A percentile compares a stretch with the other conserved stretches of the same genome.
These are phyloP conservation scores for Spraguea lophii DNA, from an alignment of 371 early-diverging fungal species.

Conservation along the genomic window DNA sequence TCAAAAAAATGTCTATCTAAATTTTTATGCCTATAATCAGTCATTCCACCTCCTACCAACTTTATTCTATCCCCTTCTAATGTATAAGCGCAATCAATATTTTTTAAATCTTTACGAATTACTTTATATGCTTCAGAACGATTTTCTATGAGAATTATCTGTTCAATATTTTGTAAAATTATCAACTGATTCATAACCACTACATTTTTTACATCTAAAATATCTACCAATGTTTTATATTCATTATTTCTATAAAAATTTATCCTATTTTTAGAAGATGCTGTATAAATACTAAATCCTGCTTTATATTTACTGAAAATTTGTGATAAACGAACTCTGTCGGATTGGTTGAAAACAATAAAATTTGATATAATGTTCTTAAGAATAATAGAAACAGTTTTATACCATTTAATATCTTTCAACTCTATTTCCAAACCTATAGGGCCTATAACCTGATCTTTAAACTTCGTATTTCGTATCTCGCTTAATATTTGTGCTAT, in stretches of 20 bases:
- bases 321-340: constrained; percentile 13
- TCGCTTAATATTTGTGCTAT: constrained; percentile 19
- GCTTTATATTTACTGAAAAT: constrained; percentile 30
- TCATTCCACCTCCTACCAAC: constrained; percentile 27
- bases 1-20: constrained; percentile 34
- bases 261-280: constrained; percentile 8
- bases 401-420: constrained; percentile 40
- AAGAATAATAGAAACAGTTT: constrained; percentile 32
- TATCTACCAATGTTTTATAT: constrained; percentile 32
- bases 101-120: constrained; percentile 13
- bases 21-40: constrained; percentile 34
- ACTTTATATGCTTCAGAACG: constrained; percentile 37
- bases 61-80: constrained; percentile 41
- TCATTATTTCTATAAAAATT: constrained; percentile 16
- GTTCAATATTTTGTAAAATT: constrained; percentile 34
- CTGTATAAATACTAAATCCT: constrained; percentile 10
- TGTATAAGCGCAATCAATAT: constrained; percentile 39
- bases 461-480: constrained; percentile 19
- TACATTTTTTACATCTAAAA: constrained; percentile 11
- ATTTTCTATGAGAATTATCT: constrained; percentile 35
- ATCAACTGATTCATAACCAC: constrained; percentile 38
- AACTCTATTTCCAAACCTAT: constrained; percentile 29
- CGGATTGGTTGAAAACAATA: constrained; percentile 35
- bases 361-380: constrained; percentile 27
- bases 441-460: constrained; percentile 38